Evolutionary conservation across 2,329 filamentous ascomycete genomes (phyloP), one percentile per base, ranked within the genome.

Genomic region (Aspergillus sp.): DNA sequence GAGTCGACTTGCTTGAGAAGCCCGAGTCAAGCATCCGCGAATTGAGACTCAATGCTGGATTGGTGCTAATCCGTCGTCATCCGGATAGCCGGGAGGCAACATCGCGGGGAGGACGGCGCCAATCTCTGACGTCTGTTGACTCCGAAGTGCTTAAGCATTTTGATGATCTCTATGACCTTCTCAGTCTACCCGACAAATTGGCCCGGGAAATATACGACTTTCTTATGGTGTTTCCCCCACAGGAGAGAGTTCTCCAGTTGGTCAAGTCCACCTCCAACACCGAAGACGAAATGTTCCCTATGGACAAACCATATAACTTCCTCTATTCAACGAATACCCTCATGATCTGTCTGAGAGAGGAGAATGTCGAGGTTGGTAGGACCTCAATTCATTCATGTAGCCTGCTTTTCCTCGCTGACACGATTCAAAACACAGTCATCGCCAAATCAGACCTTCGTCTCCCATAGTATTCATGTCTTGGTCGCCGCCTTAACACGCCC

Each of bases 71-170:
- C 49, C 71, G 70, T 24, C 88, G 86, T 65, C 81, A 82, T 16
- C 84, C 86, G 49, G 80, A 83, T 20, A 80, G 82, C 14, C 65
- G 71, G 20, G 74, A 75, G 45, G 47, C 69, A 14, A 59, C 68
- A 1, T 57, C 67, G 50, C 32, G 32, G 14, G 62, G 63, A 22
- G 70, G 69, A 16, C 71, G 67, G 79, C 62, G 82, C 76, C 54
- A 85, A 78, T 53, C 84, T 79, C 51, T 87, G 79, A 63, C 83
- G 78, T 39, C 83, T 1, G 81, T 98, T 2, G 92, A 98, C 71
- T 82, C 85, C 12, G 90, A 94, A 67, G 87, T 98, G 22, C 79
- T 95, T 65, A 84, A 87, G 58, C 90, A 96, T 73, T 96, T 96
- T 69, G 84, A 91, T 56, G 87, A 94, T 61, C 78, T 99, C 24